Percentiles rank a stretch among this genome's conserved stretches.
phyloP scores from a whole-genome alignment of 306 rosid genomes.

The Vigna nakashimae region DNA sequence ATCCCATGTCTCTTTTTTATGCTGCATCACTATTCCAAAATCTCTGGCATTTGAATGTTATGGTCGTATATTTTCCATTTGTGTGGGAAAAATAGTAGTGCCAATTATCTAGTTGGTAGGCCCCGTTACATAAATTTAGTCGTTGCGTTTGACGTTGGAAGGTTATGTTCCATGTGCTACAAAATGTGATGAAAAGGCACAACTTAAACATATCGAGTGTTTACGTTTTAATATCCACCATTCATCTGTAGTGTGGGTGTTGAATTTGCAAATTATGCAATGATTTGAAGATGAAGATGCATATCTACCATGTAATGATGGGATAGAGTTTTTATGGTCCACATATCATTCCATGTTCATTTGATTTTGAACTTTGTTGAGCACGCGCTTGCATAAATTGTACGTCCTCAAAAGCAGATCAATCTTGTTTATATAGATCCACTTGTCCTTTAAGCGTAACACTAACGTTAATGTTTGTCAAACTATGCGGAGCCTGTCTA shows the following conservation, averaged over 20 bases:
- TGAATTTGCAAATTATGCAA: slow-evolving; percentile 9
- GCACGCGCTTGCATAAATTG: slow-evolving; percentile 30
- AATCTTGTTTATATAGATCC: neutral
- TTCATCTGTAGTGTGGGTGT: neutral
- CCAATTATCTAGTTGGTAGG: slow-evolving; percentile 31
- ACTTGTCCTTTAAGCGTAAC: slow-evolving; percentile 30
- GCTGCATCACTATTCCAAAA: slow-evolving; percentile 27
- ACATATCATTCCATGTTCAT: slow-evolving; percentile 34
- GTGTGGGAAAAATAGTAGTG: slow-evolving; percentile 21
- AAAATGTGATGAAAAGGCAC: neutral
- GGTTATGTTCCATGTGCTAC: slow-evolving; percentile 17
- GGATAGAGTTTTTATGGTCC: slow-evolving; percentile 43
- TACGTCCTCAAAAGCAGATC: neutral
- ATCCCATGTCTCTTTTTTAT: slow-evolving; percentile 22
- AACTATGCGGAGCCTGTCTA: slow-evolving; percentile 34
- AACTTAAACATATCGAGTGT: neutral
- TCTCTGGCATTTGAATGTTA: slow-evolving; percentile 21
- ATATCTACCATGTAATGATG: slow-evolving; percentile 37
- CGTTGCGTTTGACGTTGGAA: slow-evolving; percentile 25
- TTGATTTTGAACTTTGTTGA: slow-evolving; percentile 28
- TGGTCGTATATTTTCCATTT: slow-evolving; percentile 32
- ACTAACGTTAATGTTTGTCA: slow-evolving; percentile 28
- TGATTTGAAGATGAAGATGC: slow-evolving; percentile 12
- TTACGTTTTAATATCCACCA: slow-evolving; percentile 33
- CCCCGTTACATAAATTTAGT: slow-evolving; percentile 24